Base-by-base conservation (phyloP, 2,329 filamentous ascomycete species). In the Neonectria ditissima region DNA sequence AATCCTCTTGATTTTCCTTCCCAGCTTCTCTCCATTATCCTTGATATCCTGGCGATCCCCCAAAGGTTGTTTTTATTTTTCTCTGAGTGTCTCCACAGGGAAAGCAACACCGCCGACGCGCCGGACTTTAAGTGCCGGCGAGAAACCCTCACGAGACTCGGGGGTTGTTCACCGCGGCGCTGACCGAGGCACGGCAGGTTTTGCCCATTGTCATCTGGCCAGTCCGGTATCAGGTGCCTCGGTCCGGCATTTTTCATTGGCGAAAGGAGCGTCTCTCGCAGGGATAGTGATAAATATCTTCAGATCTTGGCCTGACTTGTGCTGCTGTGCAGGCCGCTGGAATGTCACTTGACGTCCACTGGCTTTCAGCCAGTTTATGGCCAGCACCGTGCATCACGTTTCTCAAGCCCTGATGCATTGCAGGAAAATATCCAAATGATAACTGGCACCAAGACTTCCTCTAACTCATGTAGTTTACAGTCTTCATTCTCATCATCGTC, bases 231-330 rank as follows among this genome's bases (percentile, higher is more conserved):
- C 60, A 63, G 60, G 60, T 63, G 60, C 55, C 60, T 63, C 60
- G 55, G 55, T 51, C n/a, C 55, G 41, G 48, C 48, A 22, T 16
- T 26, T 58, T 50, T 55, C 26, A 63, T 63, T 63, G 60, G 60
- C 16, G 24, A 37, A 41, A 60, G 18, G n/a, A 39, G 57, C 10
- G 32, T n/a, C 18, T 48, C n/a, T 28, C 50, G 28, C 55, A 63
- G 60, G 60, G 55, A 59, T 63, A 44, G 50, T 55, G 60, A 63
- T 63, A 63, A 58, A 63, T 57, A 63, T 58, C 55, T 59, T 34
- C 48, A 63, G 55, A 55, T 62, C n/a, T 50, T 50, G 16, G 11
- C 47, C 28, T 24, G 16, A 16, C 32, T 24, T 44, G 18, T 34
- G 34, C 44, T 22, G 26, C n/a, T 44, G 18, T 34, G 34, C 44